Evolutionary conservation across 148 eudicot species (phyloP), one percentile per base, ranked within the genome.

Genomic region (Vaccinium darrowii): DNA sequence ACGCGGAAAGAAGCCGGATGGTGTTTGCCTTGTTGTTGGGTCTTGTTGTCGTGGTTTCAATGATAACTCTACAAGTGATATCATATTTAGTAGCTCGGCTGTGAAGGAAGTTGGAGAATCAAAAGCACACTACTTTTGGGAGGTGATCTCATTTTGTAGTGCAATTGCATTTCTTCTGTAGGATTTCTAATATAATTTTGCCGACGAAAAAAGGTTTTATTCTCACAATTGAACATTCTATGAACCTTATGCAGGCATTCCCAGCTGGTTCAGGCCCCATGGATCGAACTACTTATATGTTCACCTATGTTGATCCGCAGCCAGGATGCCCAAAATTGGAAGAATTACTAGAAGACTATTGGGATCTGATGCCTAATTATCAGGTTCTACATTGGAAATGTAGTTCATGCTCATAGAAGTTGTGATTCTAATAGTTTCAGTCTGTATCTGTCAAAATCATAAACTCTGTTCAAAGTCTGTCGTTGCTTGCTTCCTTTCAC

Each of bases 181-280:
- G 52, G 12, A 19, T 81, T 33, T 56, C n/a, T 33, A 33, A 23
- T 30, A 51, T 76, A 21, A 57, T 39, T 63, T 72, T 36, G 0
- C 9, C 27, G 0, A 56, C 19, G n/a, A 30, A 14, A 12, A 18
- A 30, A 60, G 23, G 39, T 81, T 78, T 36, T 7, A 8, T 84
- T 43, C 47, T 18, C 58, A 56, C 33, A 21, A 84, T 51, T 58
- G 69, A 60, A 39, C 82, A 67, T 49, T 51, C 50, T 87, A 33
- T 80, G 76, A 58, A 77, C 53, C 18, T 78, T 91, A 75, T 65
- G 52, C 91, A 97, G 99, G 99, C 98, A 82, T 97, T 97, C 86
- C 99, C 99, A 83, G 96, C 99, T 91, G 99, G 99, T 69, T 97
- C 99, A 52, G 96, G 98, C 78, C 93, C 94, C 78, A 86, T 86